A percentile compares a stretch with the other conserved stretches of the same genome.
Evolutionary conservation across 2,329 filamentous ascomycete species (phyloP).

Genomic region (Xylariaceae sp.): DNA sequence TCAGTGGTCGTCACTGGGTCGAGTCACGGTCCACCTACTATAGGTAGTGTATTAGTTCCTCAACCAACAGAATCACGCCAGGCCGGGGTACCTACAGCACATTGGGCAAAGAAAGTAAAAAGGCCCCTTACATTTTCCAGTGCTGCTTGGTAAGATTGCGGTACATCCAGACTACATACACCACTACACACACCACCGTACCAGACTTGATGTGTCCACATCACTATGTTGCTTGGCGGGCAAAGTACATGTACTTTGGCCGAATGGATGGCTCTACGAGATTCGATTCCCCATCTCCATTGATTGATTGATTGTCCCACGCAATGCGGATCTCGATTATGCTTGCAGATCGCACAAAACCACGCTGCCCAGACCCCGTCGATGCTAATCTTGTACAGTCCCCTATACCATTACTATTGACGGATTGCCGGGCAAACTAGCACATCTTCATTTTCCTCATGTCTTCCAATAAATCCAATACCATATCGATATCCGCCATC

Average conservation of each 20-base stretch:
- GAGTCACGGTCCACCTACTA: background rate
- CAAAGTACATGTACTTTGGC: constrained; percentile 11
- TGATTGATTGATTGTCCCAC: constrained; percentile 15
- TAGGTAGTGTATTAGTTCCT: background rate
- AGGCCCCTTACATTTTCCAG: too few species aligned
- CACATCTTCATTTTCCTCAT: constrained; percentile 24
- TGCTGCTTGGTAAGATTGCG: too few species aligned
- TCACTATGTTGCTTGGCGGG: background rate
- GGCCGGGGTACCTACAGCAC: background rate
- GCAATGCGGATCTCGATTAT: constrained; percentile 31
- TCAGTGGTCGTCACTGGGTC: constrained; percentile 1
- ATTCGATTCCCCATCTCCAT: constrained; percentile 9
- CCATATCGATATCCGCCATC: constrained; percentile 13
- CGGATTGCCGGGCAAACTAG: constrained; percentile 20
- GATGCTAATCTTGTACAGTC: constrained; percentile 30
- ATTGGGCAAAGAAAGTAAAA: background rate
- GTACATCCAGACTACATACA: background rate
- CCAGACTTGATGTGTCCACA: too few species aligned
- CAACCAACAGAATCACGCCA: background rate
- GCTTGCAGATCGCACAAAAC: constrained; percentile 29
- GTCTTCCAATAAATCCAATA: constrained; percentile 23
- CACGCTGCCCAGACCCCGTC: constrained; percentile 26
- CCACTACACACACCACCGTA: background rate
- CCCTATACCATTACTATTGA: constrained; percentile 34
- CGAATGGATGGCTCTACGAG: constrained; percentile 11